Evolutionary conservation across 202 grass and related monocot species (phyloP).

Genomic region (Elaeis oleifera): DNA sequence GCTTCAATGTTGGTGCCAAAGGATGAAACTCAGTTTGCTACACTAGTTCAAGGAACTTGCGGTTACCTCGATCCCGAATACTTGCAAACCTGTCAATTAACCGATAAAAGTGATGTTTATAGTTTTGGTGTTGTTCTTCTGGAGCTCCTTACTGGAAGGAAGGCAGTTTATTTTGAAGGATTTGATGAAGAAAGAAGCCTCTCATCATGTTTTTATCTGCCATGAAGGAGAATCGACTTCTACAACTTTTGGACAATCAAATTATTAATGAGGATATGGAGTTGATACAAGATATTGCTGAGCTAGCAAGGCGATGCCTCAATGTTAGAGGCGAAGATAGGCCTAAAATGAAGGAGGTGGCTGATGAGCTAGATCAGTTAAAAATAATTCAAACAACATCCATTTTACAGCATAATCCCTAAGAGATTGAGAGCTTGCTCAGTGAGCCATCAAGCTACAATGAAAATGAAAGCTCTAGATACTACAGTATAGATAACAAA

Average conservation of each 20-base stretch:
- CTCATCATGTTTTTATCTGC: background rate
- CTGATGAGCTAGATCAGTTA: no score
- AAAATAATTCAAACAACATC: no score
- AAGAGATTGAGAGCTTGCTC: no score
- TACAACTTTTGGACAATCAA: background rate
- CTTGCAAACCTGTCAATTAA: background rate
- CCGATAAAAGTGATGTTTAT: conserved; percentile 51
- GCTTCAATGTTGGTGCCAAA: conserved; percentile 23
- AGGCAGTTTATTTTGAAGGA: background rate
- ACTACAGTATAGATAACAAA: no score
- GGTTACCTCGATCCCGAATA: conserved; percentile 12
- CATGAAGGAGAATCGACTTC: background rate
- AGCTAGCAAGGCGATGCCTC: background rate
- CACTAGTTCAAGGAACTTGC: no score
- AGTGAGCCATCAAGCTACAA: no score
- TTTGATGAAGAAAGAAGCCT: background rate
- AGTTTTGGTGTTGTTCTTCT: conserved; percentile 21
- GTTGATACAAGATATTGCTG: background rate
- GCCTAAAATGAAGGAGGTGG: background rate
- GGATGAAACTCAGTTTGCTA: conserved; percentile 32
- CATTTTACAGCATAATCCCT: no score
- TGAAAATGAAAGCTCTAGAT: no score
- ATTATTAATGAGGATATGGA: background rate
- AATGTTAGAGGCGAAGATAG: no score
- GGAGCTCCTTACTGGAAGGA: background rate